Base-by-base conservation (phyloP, 2,329 filamentous ascomycete genomes). In the Arthroderma uncinatum region DNA sequence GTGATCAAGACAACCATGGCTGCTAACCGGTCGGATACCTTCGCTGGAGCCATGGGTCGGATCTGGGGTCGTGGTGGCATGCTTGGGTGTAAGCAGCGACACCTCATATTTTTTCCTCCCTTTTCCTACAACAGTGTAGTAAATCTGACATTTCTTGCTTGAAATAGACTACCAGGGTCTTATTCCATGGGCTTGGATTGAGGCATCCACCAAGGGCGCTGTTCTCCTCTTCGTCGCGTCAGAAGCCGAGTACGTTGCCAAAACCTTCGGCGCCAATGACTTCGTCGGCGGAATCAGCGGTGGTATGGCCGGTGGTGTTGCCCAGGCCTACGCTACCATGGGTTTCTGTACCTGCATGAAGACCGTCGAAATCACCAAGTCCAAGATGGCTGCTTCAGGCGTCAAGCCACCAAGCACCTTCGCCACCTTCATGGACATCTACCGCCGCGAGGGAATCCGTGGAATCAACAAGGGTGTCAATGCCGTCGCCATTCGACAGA, bases 331-430 rank as follows among this genome's bases (percentile, higher is more conserved):
- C 74, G 93, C 93, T 64, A 98, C 93, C 73, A 98, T 98, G 92
- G 93, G 93, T 65, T 98, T 98, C 84, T 98, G 93, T 78, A 98
- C 93, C 61, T 98, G 93, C 83, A 98, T 98, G 93, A 98, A 98
- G 85, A 98, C 93, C 62, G 93, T 97, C 64, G 93, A 98, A 76
- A 98, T 98, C 76, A 98, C 93, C 70, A 94, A 96, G 78, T 87
- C 93, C 81, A 97, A 97, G 82, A 79, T 93, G 70, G 90, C 89
- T 12, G 85, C 89, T 34, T 64, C 83, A 44, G 93, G 93, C 66
- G 83, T 85, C 64, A 89, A 89, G 78, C 88, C 89, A 23, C 87
- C 84, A n/a, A 84, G 89, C 68, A 97, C 93, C 64, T 94, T 95
- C 74, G 82, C 84, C 66, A 97, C 93, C 59, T 98, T 98, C 76